Base-by-base conservation (phyloP, 306 rosid genomes). In the peach (Prunus persica) region DNA sequence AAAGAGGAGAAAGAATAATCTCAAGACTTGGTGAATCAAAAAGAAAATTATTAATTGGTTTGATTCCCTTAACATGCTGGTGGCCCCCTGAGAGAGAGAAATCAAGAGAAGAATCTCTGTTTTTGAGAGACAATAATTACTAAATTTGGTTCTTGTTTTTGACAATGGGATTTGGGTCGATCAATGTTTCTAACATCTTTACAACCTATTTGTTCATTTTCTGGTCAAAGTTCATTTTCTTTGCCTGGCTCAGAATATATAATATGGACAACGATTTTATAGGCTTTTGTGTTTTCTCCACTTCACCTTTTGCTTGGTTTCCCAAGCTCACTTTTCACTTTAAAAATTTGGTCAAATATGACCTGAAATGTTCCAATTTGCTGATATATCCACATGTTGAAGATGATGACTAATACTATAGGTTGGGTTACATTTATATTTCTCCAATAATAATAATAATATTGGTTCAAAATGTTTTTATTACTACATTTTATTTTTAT, bases 51-150 rank as follows among this genome's bases (percentile, higher is more conserved):
- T 76, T 71, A 77, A 79, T 88, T 69, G 82, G 77, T 80, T 85
- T 73, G 66, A 83, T 80, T 83, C 87, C 85, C 79, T 78, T 83
- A 76, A 82, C 81, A 78, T 82, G 83, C 43, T 65, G 76, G 75
- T 85, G 82, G 82, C 20, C 61, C 78, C 69, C 18, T 15, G 5
- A 3, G 69, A 66, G 82, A 75, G 84, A 76, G 50, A 65, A 38
- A 65, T 19, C 4, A 38, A 71, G 45, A 78, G 45, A 78, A 81
- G 84, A 67, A 86, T 88, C 92, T 81, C 74, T 38, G 19, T 45
- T 74, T 67, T 73, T 79, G 77, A 83, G 38, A 25, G 65, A 60
- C 34, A 76, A 18, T 80, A 79, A 88, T 88, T 85, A 71, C 60
- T 15, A 32, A 22, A 51, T 46, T 56, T 78, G 80, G 55, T 74